These are phyloP conservation scores for Fraxinus dipetala DNA, from an alignment of 305 asterid genomes.

Conservation along the genomic window DNA sequence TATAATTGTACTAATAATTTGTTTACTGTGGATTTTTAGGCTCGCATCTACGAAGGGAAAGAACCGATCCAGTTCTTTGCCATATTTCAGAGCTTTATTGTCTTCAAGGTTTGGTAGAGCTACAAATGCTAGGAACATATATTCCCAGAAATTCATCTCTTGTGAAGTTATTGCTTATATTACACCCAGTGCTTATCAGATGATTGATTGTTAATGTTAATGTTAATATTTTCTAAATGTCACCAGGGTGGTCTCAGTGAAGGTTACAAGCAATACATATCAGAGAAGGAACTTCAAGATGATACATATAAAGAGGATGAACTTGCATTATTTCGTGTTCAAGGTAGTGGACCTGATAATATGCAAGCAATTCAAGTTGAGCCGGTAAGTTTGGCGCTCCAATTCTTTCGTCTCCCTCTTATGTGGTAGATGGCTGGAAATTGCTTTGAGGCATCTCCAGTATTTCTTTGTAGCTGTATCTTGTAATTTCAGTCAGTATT, in stretches of 20 bases:
- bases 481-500: neutral
- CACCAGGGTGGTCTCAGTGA: constrained; percentile 91
- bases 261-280: constrained; percentile 71
- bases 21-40: constrained; percentile 46
- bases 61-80: constrained; percentile 89
- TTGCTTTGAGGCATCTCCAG: constrained; percentile 5
- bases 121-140: constrained; percentile 1
- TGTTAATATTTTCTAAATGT: constrained; percentile 24
- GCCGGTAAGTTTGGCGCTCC: constrained; percentile 53
- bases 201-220: neutral
- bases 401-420: constrained; percentile 13
- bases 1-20: constrained; percentile 17
- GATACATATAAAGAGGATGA: constrained; percentile 84
- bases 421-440: constrained; percentile 7
- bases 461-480: neutral
- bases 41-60: constrained; percentile 73
- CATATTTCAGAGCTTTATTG: constrained; percentile 87
- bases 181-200: neutral
- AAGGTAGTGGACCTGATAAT: constrained; percentile 97
- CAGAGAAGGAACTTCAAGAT: constrained; percentile 67
- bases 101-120: constrained; percentile 66
- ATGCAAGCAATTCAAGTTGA: constrained; percentile 99
- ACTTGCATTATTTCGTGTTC: constrained; percentile 87
- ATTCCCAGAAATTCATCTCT: neutral
- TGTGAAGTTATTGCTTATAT: neutral